These are phyloP conservation scores for Arthonia radiata DNA, from an alignment of 495 filamentous ascomycete genomes.

Conservation along the genomic window DNA sequence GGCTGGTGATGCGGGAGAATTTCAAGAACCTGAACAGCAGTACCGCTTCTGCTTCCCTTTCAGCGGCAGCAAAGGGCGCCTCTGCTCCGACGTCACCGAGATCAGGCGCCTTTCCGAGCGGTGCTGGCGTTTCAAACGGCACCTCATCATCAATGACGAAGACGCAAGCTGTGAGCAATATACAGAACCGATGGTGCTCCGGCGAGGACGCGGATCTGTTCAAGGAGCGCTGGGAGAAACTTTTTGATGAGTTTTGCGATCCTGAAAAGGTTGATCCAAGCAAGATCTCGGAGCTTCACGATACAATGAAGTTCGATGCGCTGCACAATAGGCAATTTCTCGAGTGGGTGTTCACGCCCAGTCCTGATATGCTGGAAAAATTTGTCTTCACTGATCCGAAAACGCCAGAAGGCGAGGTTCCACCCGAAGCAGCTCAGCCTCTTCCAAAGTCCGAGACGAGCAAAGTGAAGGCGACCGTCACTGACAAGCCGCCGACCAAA, in stretches of 20 bases:
- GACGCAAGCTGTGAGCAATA: slow-evolving; percentile 30
- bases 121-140: slow-evolving; percentile 10
- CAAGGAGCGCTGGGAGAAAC: slow-evolving; percentile 93
- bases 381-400: too few relatives aligned
- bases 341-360: slow-evolving; percentile 93
- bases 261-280: slow-evolving; percentile 93
- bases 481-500: too few relatives aligned
- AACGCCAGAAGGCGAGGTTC: too few relatives aligned
- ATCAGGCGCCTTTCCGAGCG: slow-evolving; percentile 11
- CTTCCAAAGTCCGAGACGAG: too few relatives aligned
- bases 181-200: slow-evolving; percentile 88
- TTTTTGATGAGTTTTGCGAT: slow-evolving; percentile 90
- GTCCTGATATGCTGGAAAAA: too few relatives aligned
- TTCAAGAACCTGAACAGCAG: slow-evolving; percentile 45
- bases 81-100: slow-evolving; percentile 2
- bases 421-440: too few relatives aligned
- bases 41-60: slow-evolving; percentile 31
- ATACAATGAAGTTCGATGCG: slow-evolving; percentile 98
- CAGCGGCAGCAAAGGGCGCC: slow-evolving; percentile 12
- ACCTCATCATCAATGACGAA: slow-evolving; percentile 29
- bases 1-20: slow-evolving; percentile 79
- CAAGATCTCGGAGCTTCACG: slow-evolving; percentile 92
- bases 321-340: slow-evolving; percentile 88
- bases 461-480: too few relatives aligned
- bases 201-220: slow-evolving; percentile 88